Base-by-base conservation (phyloP, 768 basidiomycete species). In the Trametes gibbosa region DNA sequence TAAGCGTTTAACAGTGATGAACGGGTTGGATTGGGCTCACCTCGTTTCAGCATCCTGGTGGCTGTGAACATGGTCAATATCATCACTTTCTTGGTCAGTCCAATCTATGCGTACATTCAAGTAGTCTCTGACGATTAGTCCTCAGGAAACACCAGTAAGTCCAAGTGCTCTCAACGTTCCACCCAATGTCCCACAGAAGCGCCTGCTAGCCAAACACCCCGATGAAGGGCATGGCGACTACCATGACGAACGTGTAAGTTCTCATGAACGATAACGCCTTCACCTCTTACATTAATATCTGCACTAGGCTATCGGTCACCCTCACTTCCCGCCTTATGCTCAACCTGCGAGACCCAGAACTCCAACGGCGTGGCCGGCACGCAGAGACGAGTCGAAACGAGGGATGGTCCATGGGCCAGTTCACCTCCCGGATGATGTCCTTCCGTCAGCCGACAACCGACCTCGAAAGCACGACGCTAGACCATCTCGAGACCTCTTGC, bases 41-140 rank as follows among this genome's bases (percentile, higher is more conserved):
- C 12, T 8, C 19, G 16, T 13, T 24, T 4, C 45, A 59, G 58
- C 10, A 59, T 59, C 50, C 50, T 59, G 16, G 51, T 59, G 27
- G 58, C 58, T 14, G 42, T 53, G 17, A 59, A 59, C 58, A 51
- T 53, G 51, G 39, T 53, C 35, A 59, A 59, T 37, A 59, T 59
- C 43, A 39, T 52, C 37, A 59, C 58, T 10, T 59, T 59, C 35
- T 13, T 59, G 24, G 58, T 59, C 7, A 13, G 58, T 53, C 6
- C 37, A 2, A 50, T 24, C 53, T 34, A 14, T 46, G 9, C n/a
- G 9, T 19, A 32, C 29, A 32, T 32, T 10, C 29, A n/a, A n/a
- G 29, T 12, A 13, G 19, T 34, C 4, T 5, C 19, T 12, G 29
- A 32, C 29, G 29, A 32, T 5, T 32, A 4, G 4, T 32, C 29